A percentile compares a stretch with the other conserved stretches of the same genome.
Evolutionary conservation across 2,329 filamentous ascomycete genomes (phyloP).

Genomic region (Cordyceps tenuipes): DNA sequence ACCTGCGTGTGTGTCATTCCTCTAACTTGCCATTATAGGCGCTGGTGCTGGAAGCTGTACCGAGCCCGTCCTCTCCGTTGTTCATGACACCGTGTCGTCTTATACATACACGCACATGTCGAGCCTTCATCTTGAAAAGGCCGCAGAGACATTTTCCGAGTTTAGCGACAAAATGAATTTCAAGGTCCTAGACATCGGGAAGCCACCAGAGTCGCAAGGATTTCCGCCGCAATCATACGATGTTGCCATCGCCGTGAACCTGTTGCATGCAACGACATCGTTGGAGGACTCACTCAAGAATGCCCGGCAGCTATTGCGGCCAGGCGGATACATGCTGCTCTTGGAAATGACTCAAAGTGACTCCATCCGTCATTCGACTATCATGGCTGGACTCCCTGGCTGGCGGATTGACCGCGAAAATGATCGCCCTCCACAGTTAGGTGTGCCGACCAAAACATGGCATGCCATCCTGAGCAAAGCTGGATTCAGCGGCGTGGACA

Average conservation of each 20-base stretch:
- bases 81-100: background rate
- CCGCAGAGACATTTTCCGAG: background rate
- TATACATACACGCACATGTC: conserved; percentile 22
- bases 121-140: conserved; percentile 14
- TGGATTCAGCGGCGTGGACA: conserved; percentile 13
- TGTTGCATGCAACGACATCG: conserved; percentile 20
- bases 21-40: background rate
- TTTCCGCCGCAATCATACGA: conserved; percentile 19
- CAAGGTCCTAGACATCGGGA: conserved; percentile 24
- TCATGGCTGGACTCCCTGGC: conserved; percentile 21
- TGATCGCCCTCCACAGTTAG: conserved; percentile 13
- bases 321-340: conserved; percentile 22
- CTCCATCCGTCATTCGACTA: conserved; percentile 10
- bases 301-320: conserved; percentile 18
- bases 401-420: conserved; percentile 23
- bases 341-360: conserved; percentile 18
- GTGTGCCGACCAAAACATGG: conserved; percentile 2
- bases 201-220: conserved; percentile 13
- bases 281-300: conserved; percentile 18
- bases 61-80: too few relatives aligned
- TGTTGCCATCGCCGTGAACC: conserved; percentile 19
- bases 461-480: background rate
- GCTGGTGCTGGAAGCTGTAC: too few relatives aligned
- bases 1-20: too few relatives aligned
- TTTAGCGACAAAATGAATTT: conserved; percentile 22